These are phyloP conservation scores for Hemileccinum rubropunctum DNA, from an alignment of 768 basidiomycete genomes.

Conservation along the genomic window DNA sequence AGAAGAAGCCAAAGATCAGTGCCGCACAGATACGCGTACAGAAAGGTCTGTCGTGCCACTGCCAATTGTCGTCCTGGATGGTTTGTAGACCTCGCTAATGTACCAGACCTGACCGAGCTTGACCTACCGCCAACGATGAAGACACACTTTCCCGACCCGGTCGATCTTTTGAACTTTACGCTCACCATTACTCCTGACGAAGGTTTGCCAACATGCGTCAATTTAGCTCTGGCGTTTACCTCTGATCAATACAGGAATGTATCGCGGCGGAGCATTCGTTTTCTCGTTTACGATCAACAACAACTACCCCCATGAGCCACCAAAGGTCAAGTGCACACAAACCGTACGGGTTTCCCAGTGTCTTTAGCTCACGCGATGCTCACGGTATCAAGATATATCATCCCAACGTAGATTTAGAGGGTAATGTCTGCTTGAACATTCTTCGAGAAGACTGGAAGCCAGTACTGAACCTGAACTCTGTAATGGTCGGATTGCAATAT, in stretches of 20 bases:
- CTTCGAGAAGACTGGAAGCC: constrained; percentile 99
- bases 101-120: constrained; percentile 89
- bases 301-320: constrained; percentile 99
- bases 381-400: constrained; percentile 80
- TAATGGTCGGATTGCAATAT: constrained; percentile 98
- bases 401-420: constrained; percentile 96
- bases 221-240: constrained; percentile 2
- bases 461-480: constrained; percentile 93
- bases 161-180: constrained; percentile 94
- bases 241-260: constrained; percentile 70
- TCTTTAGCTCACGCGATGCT: constrained; percentile 1
- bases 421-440: constrained; percentile 98
- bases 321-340: constrained; percentile 97
- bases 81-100: constrained; percentile 1
- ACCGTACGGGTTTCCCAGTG: constrained; percentile 53
- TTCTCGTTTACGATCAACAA: constrained; percentile 97
- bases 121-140: constrained; percentile 96
- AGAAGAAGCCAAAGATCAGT: constrained; percentile 98
- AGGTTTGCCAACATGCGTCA: constrained; percentile 47
- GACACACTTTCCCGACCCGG: constrained; percentile 88
- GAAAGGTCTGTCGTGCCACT: constrained; percentile 63
- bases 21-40: constrained; percentile 99
- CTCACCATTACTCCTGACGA: constrained; percentile 96
- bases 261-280: constrained; percentile 89
- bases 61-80: background rate